These are phyloP conservation scores for Barnettozyma californica DNA, from an alignment of 805 yeast species.

Conservation along the genomic window DNA sequence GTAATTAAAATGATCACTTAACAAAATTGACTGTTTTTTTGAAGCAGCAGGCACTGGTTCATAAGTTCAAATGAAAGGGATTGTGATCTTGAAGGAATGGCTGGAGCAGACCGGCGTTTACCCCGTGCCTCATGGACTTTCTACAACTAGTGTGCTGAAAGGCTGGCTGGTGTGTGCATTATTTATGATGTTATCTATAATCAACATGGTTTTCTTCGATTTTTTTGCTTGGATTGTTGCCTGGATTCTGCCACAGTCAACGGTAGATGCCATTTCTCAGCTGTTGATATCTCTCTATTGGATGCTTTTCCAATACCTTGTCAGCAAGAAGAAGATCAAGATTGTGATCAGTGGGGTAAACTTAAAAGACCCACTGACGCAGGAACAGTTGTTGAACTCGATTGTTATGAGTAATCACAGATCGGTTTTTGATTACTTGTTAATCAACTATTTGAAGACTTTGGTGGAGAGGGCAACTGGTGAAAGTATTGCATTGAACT, in stretches of 20 bases:
- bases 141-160: conserved; percentile 13
- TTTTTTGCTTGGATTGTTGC: neutral
- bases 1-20: neutral
- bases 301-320: conserved; percentile 13
- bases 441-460: conserved; percentile 36
- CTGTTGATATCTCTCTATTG: conserved; percentile 3
- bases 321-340: conserved; percentile 22
- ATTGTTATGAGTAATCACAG: conserved; percentile 51
- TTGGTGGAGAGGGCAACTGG: conserved; percentile 22
- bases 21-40: too few relatives aligned
- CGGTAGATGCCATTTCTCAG: neutral
- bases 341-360: conserved; percentile 25
- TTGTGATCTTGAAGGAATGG: conserved; percentile 10
- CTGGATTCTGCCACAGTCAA: conserved; percentile 6
- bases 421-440: conserved; percentile 60
- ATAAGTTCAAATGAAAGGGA: neutral
- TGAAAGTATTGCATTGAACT: conserved; percentile 33
- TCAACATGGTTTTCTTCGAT: conserved; percentile 3
- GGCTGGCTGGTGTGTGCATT: conserved; percentile 16
- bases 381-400: conserved; percentile 29
- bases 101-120: conserved; percentile 18
- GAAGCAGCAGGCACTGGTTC: neutral
- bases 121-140: conserved; percentile 18
- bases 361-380: conserved; percentile 17
- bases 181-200: conserved; percentile 10